Evolutionary conservation across 2,329 filamentous ascomycete species (phyloP).

Genomic region (Botrytis deweyae): DNA sequence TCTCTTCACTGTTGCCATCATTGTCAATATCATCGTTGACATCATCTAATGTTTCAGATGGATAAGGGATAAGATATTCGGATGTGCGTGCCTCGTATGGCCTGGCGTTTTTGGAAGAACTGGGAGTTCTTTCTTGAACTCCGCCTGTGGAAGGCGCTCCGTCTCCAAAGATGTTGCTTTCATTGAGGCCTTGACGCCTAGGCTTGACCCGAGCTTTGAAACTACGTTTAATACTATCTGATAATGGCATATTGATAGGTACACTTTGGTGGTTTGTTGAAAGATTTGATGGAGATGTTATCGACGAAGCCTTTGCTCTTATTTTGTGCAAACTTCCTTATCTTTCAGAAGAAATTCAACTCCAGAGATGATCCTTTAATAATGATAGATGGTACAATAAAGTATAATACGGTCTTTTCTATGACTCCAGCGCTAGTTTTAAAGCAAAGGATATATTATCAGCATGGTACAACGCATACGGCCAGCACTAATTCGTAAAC

Average conservation of each 20-base stretch:
- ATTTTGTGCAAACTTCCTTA: not conserved
- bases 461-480: not conserved
- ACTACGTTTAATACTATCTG: not conserved
- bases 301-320: not conserved
- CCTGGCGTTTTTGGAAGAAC: fast-evolving
- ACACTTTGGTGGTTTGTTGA: not conserved
- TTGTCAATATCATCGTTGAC: not conserved
- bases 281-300: not conserved
- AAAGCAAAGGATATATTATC: no score
- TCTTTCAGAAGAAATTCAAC: not conserved
- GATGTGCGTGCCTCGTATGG: not conserved
- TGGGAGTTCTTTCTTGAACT: not conserved
- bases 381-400: not conserved
- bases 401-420: not conserved
- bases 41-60: not conserved
- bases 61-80: no score
- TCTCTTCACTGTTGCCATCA: not conserved
- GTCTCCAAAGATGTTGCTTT: not conserved
- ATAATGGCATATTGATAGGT: not conserved
- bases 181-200: not conserved
- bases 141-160: not conserved
- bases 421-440: no score
- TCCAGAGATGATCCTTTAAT: not conserved
- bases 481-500: not conserved
- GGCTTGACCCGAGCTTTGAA: not conserved